phyloP scores from a whole-genome alignment of 495 filamentous ascomycete species.

The Podospora pseudopauciseta region DNA sequence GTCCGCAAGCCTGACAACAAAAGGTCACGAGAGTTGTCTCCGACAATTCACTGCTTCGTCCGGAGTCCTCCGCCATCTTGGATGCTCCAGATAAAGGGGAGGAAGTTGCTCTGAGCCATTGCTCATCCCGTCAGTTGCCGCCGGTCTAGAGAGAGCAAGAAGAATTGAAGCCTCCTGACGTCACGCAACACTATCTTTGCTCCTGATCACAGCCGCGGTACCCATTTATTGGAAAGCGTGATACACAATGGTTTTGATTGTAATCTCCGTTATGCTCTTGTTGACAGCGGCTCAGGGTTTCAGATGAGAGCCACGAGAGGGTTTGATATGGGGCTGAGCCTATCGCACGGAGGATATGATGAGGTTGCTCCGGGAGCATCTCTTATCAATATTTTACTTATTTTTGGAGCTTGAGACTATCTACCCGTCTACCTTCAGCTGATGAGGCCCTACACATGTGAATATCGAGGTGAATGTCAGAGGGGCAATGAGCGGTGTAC shows the following conservation, averaged over 20 bases:
- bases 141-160: neutral
- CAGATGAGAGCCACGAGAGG: neutral
- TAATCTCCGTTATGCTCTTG: conserved; percentile 3
- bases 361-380: neutral
- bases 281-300: neutral
- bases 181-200: neutral
- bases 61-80: neutral
- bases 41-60: neutral
- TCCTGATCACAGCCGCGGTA: neutral
- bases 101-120: neutral
- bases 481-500: neutral
- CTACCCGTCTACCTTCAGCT: neutral
- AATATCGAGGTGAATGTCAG: neutral
- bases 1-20: neutral
- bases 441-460: neutral
- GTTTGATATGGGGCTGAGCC: neutral
- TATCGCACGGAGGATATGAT: neutral
- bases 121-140: neutral
- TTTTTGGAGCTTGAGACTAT: neutral
- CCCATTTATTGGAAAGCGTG: neutral
- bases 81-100: neutral
- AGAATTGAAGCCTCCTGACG: neutral
- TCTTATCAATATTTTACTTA: neutral
- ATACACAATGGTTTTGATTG: neutral
- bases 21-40: neutral